A percentile compares a stretch with the other conserved stretches of the same genome.
Conservation (phyloP, 768 basidiomycete species). For the Daedaleopsis nitida region DNA sequence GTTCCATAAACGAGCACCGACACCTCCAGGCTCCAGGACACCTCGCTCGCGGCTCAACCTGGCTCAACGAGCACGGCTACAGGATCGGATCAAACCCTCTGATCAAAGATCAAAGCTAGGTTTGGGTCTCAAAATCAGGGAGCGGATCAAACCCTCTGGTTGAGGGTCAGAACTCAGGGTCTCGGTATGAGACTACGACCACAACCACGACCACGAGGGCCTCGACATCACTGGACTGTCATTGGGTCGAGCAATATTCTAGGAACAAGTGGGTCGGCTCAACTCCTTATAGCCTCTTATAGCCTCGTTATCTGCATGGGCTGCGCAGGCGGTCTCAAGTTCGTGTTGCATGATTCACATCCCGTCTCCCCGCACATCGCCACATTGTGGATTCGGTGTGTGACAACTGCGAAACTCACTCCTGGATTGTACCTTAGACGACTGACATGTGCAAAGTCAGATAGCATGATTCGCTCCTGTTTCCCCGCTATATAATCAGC, state of each 20-base stretch:
- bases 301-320: constrained; percentile 18
- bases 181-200: too few species aligned
- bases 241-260: neutral
- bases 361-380: constrained; percentile 16
- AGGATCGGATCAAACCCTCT: too few species aligned
- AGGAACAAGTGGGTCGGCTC: neutral
- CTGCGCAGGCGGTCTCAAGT: constrained; percentile 2
- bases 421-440: constrained; percentile 4
- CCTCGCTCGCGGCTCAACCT: too few species aligned
- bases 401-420: constrained; percentile 6
- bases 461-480: neutral
- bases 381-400: neutral
- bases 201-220: neutral
- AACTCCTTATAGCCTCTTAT: neutral
- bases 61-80: too few species aligned
- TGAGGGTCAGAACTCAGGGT: too few species aligned
- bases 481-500: constrained; percentile 9
- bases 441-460: constrained; percentile 10
- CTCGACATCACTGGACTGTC: neutral
- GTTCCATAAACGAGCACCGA: too few species aligned
- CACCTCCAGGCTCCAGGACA: too few species aligned
- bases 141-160: too few species aligned
- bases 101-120: too few species aligned
- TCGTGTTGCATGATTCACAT: constrained; percentile 8
- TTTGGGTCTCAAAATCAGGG: too few species aligned